Evolutionary conservation across 202 grass and related monocot species (phyloP).

Genomic region (Zizania palustris): DNA sequence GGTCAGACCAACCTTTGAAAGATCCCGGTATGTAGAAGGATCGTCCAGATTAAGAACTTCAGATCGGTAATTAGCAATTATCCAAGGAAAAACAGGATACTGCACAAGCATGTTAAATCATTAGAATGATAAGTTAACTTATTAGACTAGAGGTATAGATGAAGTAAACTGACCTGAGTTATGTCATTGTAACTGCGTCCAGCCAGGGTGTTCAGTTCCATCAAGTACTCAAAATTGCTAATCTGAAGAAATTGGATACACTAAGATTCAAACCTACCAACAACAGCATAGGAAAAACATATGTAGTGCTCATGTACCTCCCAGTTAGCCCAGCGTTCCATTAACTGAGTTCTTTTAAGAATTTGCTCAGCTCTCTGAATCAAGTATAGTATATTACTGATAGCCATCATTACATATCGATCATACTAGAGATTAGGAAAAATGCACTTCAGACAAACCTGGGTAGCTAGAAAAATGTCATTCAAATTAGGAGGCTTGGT

Average conservation of each 20-base stretch:
- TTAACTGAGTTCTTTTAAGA: conserved; percentile 97
- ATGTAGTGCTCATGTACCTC: conserved; percentile 61
- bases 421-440: conserved; percentile 28
- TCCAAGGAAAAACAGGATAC: conserved; percentile 99
- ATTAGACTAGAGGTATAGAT: conserved; percentile 18
- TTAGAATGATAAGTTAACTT: conserved; percentile 22
- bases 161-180: conserved; percentile 58
- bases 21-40: conserved; percentile 84
- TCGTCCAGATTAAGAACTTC: conserved; percentile 75
- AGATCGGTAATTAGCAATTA: conserved; percentile 86
- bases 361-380: conserved; percentile 96
- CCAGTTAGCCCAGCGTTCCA: conserved; percentile 94
- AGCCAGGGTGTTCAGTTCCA: conserved; percentile 97
- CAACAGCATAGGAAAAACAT: conserved; percentile 33
- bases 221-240: conserved; percentile 98
- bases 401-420: neutral
- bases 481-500: conserved; percentile 84
- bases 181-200: conserved; percentile 99
- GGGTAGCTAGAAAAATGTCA: conserved; percentile 96
- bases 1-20: conserved; percentile 76
- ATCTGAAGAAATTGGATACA: conserved; percentile 61
- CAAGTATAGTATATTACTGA: conserved; percentile 44
- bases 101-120: conserved; percentile 48
- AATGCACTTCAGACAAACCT: conserved; percentile 54
- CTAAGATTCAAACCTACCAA: conserved; percentile 38